Percentiles rank a stretch among this genome's conserved stretches.
Conservation (phyloP, 2,329 filamentous ascomycete genomes). For the Graphium sp. region DNA sequence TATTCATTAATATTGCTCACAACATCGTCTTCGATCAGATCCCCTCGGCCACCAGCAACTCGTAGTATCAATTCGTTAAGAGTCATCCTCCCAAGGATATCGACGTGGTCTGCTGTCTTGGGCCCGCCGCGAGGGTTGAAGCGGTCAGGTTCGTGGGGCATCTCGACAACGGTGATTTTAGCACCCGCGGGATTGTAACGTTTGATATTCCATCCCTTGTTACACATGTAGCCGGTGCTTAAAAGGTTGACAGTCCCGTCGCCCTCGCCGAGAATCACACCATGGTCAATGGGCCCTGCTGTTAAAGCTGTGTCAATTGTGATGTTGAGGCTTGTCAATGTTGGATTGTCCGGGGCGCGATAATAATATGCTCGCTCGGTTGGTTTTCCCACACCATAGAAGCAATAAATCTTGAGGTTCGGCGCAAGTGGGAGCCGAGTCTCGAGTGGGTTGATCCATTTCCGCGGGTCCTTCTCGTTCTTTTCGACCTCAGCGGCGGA, state of each 20-base stretch:
- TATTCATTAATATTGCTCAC: constrained; percentile 73
- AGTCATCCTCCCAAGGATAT: constrained; percentile 77
- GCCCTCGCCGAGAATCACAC: constrained; percentile 89
- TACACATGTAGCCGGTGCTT: constrained; percentile 91
- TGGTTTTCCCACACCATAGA: constrained; percentile 88
- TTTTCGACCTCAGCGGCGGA: constrained; percentile 64
- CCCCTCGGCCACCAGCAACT: constrained; percentile 72
- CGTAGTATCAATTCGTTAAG: constrained; percentile 82
- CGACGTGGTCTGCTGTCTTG: constrained; percentile 77
- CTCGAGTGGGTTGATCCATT: constrained; percentile 93
- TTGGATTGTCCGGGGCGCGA: constrained; percentile 46
- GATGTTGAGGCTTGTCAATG: constrained; percentile 52
- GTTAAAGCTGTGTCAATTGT: constrained; percentile 53
- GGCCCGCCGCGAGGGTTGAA: constrained; percentile 68
- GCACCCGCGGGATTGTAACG: constrained; percentile 80
- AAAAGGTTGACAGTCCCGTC: constrained; percentile 93
- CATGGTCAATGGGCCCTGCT: constrained; percentile 54
- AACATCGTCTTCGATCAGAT: constrained; percentile 60
- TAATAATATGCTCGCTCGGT: constrained; percentile 93
- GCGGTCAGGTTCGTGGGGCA: constrained; percentile 88
- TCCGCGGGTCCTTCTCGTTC: constrained; percentile 59
- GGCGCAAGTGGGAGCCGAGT: constrained; percentile 75
- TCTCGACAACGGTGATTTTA: constrained; percentile 76
- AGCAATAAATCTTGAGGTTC: constrained; percentile 87
- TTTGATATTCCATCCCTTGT: constrained; percentile 83